Evolutionary conservation across 176 grass and related monocot genomes (phyloP).

Genomic region (Triticum monococcum): DNA sequence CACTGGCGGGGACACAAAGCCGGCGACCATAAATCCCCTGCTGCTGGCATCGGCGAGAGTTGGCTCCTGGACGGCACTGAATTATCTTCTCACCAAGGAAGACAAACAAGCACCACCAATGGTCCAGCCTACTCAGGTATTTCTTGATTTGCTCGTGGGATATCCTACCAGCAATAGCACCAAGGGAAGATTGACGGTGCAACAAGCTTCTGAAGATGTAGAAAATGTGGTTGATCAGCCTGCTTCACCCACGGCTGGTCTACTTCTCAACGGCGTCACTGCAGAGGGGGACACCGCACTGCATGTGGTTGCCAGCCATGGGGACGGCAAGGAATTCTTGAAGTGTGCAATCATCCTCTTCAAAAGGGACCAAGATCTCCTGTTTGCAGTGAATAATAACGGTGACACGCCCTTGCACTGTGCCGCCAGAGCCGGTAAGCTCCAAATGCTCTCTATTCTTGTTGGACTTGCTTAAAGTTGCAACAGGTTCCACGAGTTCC

Average conservation of each 20-base stretch:
- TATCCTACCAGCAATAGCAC: accelerated
- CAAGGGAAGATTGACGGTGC: too few relatives aligned
- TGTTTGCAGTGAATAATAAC: background rate
- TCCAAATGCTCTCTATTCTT: background rate
- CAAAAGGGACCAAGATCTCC: background rate
- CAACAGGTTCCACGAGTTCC: background rate
- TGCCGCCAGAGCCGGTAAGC: background rate
- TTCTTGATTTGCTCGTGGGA: too few relatives aligned
- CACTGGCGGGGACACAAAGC: too few relatives aligned
- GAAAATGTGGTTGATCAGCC: background rate
- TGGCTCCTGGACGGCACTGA: background rate
- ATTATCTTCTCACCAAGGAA: background rate
- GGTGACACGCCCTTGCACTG: background rate
- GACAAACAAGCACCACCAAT: background rate
- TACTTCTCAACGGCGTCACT: background rate
- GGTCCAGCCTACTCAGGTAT: too few relatives aligned
- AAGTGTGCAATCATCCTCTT: background rate
- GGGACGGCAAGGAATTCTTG: background rate
- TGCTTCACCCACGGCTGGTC: background rate
- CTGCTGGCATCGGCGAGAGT: background rate
- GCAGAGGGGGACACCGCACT: background rate
- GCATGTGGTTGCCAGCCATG: background rate
- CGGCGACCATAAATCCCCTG: too few relatives aligned
- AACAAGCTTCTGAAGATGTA: background rate
- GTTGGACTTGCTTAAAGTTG: background rate